Evolutionary conservation across 1,284 basidiomycete species (phyloP).

Genomic region (Amylostereum areolatum): DNA sequence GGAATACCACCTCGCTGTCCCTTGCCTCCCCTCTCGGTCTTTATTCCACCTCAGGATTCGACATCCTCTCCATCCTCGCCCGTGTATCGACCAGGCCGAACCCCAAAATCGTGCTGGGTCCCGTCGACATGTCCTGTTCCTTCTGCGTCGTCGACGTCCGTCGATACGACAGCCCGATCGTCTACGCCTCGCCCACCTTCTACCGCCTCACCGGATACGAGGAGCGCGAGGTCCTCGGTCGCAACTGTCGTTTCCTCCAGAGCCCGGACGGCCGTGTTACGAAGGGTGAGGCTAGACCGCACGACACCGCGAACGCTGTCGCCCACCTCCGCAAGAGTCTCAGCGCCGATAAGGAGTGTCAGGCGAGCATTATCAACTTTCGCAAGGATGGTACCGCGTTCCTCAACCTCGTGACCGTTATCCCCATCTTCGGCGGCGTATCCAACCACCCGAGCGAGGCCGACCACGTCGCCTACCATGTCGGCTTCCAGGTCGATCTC

Average conservation of each 20-base stretch:
- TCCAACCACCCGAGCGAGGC: slow-evolving; percentile 39
- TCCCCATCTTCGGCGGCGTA: slow-evolving; percentile 71
- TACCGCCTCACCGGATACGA: slow-evolving; percentile 79
- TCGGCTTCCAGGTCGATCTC: slow-evolving; percentile 92
- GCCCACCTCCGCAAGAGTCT: slow-evolving; percentile 62
- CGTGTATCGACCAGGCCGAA: slow-evolving; percentile 72
- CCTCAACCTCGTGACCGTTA: slow-evolving; percentile 80
- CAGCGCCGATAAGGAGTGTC: slow-evolving; percentile 77
- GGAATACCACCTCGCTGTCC: not conserved
- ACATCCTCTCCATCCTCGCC: slow-evolving; percentile 78
- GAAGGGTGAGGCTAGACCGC: slow-evolving; percentile 60
- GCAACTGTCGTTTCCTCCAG: slow-evolving; percentile 87
- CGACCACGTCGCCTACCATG: slow-evolving; percentile 72
- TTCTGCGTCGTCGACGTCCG: slow-evolving; percentile 86
- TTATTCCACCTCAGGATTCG: slow-evolving; percentile 89
- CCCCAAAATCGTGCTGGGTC: slow-evolving; percentile 77
- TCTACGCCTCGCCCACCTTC: slow-evolving; percentile 84
- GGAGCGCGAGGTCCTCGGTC: slow-evolving; percentile 76
- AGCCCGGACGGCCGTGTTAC: slow-evolving; percentile 63
- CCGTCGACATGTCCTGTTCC: slow-evolving; percentile 86
- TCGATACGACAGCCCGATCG: slow-evolving; percentile 76
- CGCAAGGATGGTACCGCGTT: slow-evolving; percentile 83
- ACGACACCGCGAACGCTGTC: slow-evolving; percentile 69
- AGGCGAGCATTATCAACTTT: slow-evolving; percentile 86
- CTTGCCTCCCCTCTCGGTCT: slow-evolving; percentile 21